Base-by-base conservation (phyloP, 345 rosid genomes). In the Eucalyptus cladocalyx region DNA sequence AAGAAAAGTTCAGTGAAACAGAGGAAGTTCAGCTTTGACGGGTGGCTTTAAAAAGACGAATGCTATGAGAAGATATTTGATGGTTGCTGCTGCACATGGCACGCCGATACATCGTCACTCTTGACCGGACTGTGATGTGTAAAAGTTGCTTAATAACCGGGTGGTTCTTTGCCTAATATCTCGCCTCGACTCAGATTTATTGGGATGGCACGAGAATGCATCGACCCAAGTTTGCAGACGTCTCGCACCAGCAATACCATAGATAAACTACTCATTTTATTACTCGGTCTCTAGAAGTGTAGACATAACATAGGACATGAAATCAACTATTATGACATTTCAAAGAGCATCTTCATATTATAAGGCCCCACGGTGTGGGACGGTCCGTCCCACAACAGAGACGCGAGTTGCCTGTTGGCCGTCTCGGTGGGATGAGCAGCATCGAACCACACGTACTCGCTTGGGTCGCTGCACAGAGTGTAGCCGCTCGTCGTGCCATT, bases 391-490 rank as follows among this genome's bases (percentile, higher is more conserved):
- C 92, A 90, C 40, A 89, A 15, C 62, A 90, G 86, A 6, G 72
- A 16, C 9, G 92, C 87, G 54, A 90, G 86, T 37, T 88, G 89
- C n/a, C 50, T 37, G 86, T 89, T 88, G 16, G 90, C 51, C 76
- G 7, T 87, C 72, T 89, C 87, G 30, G 83, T 53, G 6, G 89
- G 54, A 89, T 91, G 92, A 16, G 86, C 54, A 7, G 89, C 89
- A 72, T 89, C 92, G 65, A 89, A 91, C 58, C 45, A 91, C 12
- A 89, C 88, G 42, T 87, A 86, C 21, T 89, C 87, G 58, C 51
- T 86, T 1, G 88, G 51, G 17, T 87, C n/a, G 34, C 26, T 30
- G 23, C 88, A 89, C 32, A 89, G n/a, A 11, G n/a, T 37, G 67
- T 87, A 91, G 10, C 43, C 23, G 9, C 30, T 60, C 7, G 47